A percentile compares a stretch with the other conserved stretches of the same genome.
Conservation (phyloP, 2,329 filamentous ascomycete species). For the Calonectria ilicicola region DNA sequence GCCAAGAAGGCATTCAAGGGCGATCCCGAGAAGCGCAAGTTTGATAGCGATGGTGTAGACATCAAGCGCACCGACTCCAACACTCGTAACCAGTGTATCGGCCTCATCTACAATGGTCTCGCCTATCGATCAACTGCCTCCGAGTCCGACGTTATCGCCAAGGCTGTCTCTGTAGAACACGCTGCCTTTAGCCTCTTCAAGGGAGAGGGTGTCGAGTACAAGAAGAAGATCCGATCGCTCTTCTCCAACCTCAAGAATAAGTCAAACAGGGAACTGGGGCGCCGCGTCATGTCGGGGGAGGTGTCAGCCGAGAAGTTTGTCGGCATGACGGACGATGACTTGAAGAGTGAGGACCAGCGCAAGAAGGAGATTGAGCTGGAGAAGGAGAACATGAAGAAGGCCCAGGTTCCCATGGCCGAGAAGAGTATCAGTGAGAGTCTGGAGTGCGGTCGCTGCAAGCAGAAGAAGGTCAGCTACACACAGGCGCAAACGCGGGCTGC, state of each 20-base stretch:
- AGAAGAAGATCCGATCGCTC: constrained; percentile 88
- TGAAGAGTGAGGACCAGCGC: constrained; percentile 87
- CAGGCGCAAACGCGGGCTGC: constrained; percentile 96
- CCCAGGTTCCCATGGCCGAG: constrained; percentile 92
- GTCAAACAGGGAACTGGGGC: constrained; percentile 82
- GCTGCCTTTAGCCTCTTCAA: constrained; percentile 79
- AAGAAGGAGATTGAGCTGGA: constrained; percentile 81
- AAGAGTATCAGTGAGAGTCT: constrained; percentile 90
- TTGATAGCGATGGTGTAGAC: constrained; percentile 84
- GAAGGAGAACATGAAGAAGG: constrained; percentile 96
- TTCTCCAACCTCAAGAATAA: constrained; percentile 97
- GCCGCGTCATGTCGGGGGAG: constrained; percentile 79
- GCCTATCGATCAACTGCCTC: constrained; percentile 78
- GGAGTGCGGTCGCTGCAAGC: constrained; percentile 90
- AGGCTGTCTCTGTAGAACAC: constrained; percentile 84
- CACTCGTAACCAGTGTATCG: constrained; percentile 86
- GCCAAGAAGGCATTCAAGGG: constrained; percentile 66
- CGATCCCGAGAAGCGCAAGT: constrained; percentile 83
- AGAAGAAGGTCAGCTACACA: constrained; percentile 94
- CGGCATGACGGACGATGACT: constrained; percentile 87
- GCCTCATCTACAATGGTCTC: constrained; percentile 93
- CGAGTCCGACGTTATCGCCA: constrained; percentile 77
- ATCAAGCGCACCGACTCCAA: constrained; percentile 79
- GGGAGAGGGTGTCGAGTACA: constrained; percentile 81
- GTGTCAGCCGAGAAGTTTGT: constrained; percentile 82